Percentiles rank a stretch among this genome's conserved stretches.
Conservation (phyloP, 2,329 filamentous ascomycete genomes). For the Fusarium fujikuroi region DNA sequence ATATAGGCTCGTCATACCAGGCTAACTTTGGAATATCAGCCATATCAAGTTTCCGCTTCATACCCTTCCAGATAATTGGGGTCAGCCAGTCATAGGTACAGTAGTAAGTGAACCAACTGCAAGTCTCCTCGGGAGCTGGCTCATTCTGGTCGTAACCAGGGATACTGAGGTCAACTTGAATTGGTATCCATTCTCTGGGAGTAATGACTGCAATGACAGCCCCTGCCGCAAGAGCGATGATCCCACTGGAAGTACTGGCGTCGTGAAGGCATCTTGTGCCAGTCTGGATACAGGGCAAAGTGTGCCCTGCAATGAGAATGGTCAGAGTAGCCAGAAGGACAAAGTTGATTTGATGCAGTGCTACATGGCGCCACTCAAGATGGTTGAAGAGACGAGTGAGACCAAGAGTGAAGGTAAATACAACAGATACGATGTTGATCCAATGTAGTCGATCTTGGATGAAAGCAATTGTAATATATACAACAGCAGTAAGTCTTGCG, state of each 20-base stretch:
- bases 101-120: conserved; percentile 64
- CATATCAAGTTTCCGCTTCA: conserved; percentile 56
- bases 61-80: conserved; percentile 60
- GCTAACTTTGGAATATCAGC: conserved; percentile 60
- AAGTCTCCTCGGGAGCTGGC: conserved; percentile 63
- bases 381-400: conserved; percentile 55
- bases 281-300: conserved; percentile 57
- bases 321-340: conserved; percentile 52
- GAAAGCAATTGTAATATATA: conserved; percentile 53
- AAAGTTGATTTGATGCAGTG: conserved; percentile 62
- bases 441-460: conserved; percentile 49
- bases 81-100: conserved; percentile 63
- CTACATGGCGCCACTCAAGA: conserved; percentile 57
- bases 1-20: conserved; percentile 65
- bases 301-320: conserved; percentile 51
- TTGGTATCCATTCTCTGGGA: conserved; percentile 62
- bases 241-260: conserved; percentile 48
- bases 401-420: conserved; percentile 58
- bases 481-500: conserved; percentile 52
- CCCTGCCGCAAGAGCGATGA: conserved; percentile 52
- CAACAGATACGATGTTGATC: conserved; percentile 51
- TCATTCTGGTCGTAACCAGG: conserved; percentile 52
- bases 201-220: conserved; percentile 56
- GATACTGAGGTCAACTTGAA: conserved; percentile 52
- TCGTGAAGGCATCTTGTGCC: conserved; percentile 46